These are phyloP conservation scores for Hymenoscyphus scutula DNA, from an alignment of 2,329 filamentous ascomycete species.

Conservation along the genomic window DNA sequence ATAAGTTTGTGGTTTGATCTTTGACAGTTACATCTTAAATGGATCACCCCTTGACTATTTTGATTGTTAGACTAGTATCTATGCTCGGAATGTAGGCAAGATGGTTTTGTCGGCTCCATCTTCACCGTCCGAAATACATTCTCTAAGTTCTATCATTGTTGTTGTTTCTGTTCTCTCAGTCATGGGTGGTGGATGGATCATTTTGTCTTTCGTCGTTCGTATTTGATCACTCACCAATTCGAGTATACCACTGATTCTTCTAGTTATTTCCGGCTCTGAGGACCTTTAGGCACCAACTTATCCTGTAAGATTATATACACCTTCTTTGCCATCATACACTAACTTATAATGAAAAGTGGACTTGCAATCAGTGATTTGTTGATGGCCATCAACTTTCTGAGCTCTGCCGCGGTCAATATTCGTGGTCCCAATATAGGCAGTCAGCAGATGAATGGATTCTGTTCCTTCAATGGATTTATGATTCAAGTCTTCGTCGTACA, in stretches of 20 bases:
- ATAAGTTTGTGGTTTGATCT: not conserved
- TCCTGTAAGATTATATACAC: conserved; percentile 29
- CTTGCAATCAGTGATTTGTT: conserved; percentile 42
- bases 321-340: not conserved
- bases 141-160: conserved; percentile 36
- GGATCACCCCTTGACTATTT: not conserved
- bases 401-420: conserved; percentile 39
- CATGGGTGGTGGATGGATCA: conserved; percentile 41
- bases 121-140: conserved; percentile 20
- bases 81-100: too few relatives aligned
- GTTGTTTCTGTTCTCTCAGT: conserved; percentile 38
- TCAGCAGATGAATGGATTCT: conserved; percentile 36
- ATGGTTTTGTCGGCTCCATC: conserved; percentile 28
- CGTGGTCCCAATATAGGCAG: conserved; percentile 35
- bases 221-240: conserved; percentile 29
- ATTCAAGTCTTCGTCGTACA: conserved; percentile 44
- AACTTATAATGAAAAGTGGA: conserved; percentile 25
- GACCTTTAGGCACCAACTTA: conserved; percentile 42
- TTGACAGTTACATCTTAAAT: not conserved
- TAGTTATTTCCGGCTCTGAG: conserved; percentile 41
- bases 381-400: conserved; percentile 43
- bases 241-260: too few relatives aligned
- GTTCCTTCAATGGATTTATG: conserved; percentile 43
- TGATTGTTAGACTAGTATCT: too few relatives aligned
- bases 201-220: conserved; percentile 32